Conservation (phyloP, 306 rosid genomes). For the Elaeagnus macrophylla region DNA sequence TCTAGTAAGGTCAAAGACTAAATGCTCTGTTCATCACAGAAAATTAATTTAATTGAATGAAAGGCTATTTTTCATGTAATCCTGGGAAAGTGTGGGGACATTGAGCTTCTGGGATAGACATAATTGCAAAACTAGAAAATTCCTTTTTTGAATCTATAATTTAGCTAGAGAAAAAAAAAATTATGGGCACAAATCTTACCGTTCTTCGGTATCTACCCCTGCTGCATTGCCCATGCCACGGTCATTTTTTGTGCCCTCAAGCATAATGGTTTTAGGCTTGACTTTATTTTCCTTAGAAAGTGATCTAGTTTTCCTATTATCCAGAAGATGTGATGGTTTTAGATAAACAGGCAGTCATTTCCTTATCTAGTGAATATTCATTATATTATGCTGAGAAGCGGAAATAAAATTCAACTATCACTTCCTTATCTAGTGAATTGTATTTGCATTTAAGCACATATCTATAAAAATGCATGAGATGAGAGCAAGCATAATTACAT, state of each 20-base stretch:
- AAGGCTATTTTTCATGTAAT: neutral
- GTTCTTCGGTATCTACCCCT: conserved; percentile 14
- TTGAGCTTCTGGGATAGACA: neutral
- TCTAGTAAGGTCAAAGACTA: neutral
- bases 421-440: too few relatives aligned
- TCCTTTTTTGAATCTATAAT: too few relatives aligned
- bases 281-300: conserved; percentile 24
- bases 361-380: too few relatives aligned
- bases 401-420: too few relatives aligned
- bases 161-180: neutral
- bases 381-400: too few relatives aligned
- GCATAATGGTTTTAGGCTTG: conserved; percentile 25
- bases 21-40: neutral
- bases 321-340: conserved; percentile 9
- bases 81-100: neutral
- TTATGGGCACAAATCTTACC: conserved; percentile 20
- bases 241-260: conserved; percentile 17
- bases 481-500: too few relatives aligned
- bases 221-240: conserved; percentile 20
- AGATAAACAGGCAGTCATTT: too few relatives aligned
- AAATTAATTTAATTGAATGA: too few relatives aligned
- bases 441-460: too few relatives aligned
- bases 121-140: too few relatives aligned
- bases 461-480: too few relatives aligned
- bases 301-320: conserved; percentile 32